phyloP scores from a whole-genome alignment of 345 rosid species.

The Eucalyptus pauciflora region DNA sequence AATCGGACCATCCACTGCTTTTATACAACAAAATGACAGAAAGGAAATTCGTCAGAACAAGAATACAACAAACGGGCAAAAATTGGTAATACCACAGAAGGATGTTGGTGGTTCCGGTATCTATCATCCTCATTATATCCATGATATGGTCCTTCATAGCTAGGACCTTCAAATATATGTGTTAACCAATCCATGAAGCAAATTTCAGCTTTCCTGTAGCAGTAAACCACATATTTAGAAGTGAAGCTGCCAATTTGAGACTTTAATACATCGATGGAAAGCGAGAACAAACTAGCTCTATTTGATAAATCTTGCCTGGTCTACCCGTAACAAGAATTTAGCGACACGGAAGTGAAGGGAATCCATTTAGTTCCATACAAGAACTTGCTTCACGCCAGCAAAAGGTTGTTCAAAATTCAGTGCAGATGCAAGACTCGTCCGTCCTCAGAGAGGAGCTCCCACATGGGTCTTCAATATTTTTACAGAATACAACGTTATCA shows the following conservation, averaged over 20 bases:
- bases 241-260: not conserved
- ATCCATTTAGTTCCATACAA: not conserved
- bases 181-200: conserved; percentile 75
- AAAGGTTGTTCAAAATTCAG: not conserved
- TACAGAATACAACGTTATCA: not conserved
- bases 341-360: not conserved
- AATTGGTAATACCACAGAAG: conserved; percentile 39
- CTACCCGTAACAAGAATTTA: not conserved
- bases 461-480: not conserved
- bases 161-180: conserved; percentile 61
- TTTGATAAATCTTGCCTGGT: not conserved
- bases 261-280: not conserved
- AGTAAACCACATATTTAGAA: not conserved
- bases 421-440: not conserved
- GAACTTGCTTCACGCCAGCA: not conserved
- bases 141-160: conserved; percentile 35
- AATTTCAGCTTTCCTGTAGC: not conserved
- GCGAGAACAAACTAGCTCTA: not conserved
- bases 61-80: not conserved
- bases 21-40: not conserved
- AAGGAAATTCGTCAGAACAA: not conserved
- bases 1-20: not conserved
- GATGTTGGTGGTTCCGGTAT: conserved; percentile 33
- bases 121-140: conserved; percentile 39
- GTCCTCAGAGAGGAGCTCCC: not conserved